Evolutionary conservation across 116 monocot genomes (phyloP), one percentile per base, ranked within the genome.

Genomic region (Posidonia oceanica): DNA sequence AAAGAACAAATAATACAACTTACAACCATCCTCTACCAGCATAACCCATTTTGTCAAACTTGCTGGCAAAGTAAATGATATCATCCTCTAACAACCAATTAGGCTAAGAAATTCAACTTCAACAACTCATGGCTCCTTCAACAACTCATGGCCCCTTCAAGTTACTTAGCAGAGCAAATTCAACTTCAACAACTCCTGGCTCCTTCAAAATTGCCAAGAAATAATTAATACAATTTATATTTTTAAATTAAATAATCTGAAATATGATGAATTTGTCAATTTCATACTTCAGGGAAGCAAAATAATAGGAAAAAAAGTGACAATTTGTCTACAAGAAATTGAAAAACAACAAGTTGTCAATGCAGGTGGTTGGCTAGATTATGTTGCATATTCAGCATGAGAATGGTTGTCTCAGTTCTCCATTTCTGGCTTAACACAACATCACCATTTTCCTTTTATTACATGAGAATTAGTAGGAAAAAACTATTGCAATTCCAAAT

Each of bases 101-200:
- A 61, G 60, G 23, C 36, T 20, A 29, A 12, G 21, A 23, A 29
- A 56, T 56, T 56, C 15, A 29, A 1, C 29, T 29, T 29, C 29
- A 29, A 29, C 29, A 29, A 29, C 29, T 29, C 29, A 29, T 29
- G 29, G 29, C 29, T 29, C 29, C 29, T 29, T 29, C n/a, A n/a
- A n/a, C n/a, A n/a, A n/a, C n/a, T n/a, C n/a, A n/a, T n/a, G n/a
- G n/a, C n/a, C n/a, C n/a, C n/a, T n/a, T n/a, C 5, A 48, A 10
- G 37, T 56, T 72, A 15, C 64, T 74, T 23, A 66, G n/a, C 20
- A 39, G 71, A 18, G 77, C 72, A 74, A 80, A 80, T 52, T 68
- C 52, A 7, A 59, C 52, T 72, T 84, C 80, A 16, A 67, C 71
- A 29, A 42, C 75, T 68, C 80, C 80, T 55, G 80, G 84, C 70